phyloP scores from a whole-genome alignment of 495 filamentous ascomycete species.

The Hypoxylon rickii region DNA sequence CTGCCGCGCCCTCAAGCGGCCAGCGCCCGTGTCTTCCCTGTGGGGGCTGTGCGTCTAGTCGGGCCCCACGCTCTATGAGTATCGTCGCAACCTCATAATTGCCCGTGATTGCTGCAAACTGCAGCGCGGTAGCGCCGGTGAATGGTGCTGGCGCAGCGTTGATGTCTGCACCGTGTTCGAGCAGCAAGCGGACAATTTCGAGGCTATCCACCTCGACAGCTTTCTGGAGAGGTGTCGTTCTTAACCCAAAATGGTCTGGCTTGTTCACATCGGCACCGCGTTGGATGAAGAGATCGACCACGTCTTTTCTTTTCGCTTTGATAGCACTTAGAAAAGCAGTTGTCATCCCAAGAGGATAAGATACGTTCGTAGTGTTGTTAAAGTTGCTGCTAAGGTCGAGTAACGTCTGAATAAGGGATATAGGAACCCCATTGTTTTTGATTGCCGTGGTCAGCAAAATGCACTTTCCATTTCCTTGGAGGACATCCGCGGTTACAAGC shows the following conservation, averaged over 20 bases:
- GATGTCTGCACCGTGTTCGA: slow-evolving; percentile 12
- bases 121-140: slow-evolving; percentile 14
- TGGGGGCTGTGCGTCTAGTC: background rate
- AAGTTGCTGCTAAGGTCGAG: background rate
- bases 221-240: slow-evolving; percentile 35
- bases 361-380: background rate
- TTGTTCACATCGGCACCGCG: slow-evolving; percentile 38
- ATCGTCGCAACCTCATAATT: slow-evolving; percentile 12
- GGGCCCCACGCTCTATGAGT: slow-evolving; percentile 9
- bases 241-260: background rate
- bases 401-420: background rate
- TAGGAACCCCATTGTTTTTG: background rate
- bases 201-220: slow-evolving; percentile 35
- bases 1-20: slow-evolving; percentile 25
- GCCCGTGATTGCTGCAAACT: slow-evolving; percentile 15
- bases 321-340: slow-evolving; percentile 23
- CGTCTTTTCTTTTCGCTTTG: slow-evolving; percentile 8
- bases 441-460: background rate
- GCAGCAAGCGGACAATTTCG: slow-evolving; percentile 21
- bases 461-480: background rate
- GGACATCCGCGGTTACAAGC: background rate
- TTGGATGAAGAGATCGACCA: slow-evolving; percentile 40
- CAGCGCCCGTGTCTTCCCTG: background rate
- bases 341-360: background rate
- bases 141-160: slow-evolving; percentile 5